Percentiles rank a stretch among this genome's conserved stretches.
Conservation (phyloP, 805 yeast species). For the Saturnispora diversa region DNA sequence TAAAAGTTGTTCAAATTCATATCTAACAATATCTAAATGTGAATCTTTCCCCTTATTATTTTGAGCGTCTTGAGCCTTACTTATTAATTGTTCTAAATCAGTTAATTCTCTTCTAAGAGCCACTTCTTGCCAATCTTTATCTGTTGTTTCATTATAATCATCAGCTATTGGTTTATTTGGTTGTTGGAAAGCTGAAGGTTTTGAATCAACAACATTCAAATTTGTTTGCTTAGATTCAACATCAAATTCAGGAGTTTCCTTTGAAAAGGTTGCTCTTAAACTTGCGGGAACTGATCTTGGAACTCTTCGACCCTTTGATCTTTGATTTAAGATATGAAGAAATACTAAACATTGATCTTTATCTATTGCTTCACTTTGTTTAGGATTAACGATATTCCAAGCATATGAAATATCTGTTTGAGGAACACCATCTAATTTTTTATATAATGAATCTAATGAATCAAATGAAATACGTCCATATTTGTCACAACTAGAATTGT, state of each 20-base stretch:
- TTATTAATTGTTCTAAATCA: slow-evolving; percentile 61
- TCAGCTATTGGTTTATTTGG: slow-evolving; percentile 38
- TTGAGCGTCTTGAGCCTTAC: slow-evolving; percentile 45
- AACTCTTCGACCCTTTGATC: slow-evolving; percentile 67
- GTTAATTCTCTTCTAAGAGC: slow-evolving; percentile 70
- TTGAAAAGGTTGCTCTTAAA: slow-evolving; percentile 82
- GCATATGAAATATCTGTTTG: slow-evolving; percentile 79
- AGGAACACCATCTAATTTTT: slow-evolving; percentile 65
- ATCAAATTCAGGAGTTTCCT: slow-evolving; percentile 71
- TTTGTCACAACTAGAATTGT: slow-evolving; percentile 63
- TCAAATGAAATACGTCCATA: slow-evolving; percentile 76
- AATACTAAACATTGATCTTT: slow-evolving; percentile 88
- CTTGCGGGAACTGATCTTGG: slow-evolving; percentile 95
- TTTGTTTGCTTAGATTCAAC: slow-evolving; percentile 48
- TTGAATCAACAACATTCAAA: slow-evolving; percentile 13
- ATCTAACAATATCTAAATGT: slow-evolving; percentile 30
- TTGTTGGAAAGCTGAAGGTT: slow-evolving; percentile 1
- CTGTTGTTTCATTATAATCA: slow-evolving; percentile 62
- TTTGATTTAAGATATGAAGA: slow-evolving; percentile 83
- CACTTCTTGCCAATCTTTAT: slow-evolving; percentile 92
- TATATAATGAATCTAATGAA: slow-evolving; percentile 59
- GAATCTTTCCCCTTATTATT: slow-evolving; percentile 28
- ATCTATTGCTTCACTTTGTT: slow-evolving; percentile 77
- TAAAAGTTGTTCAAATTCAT: slow-evolving; percentile 76
- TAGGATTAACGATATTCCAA: slow-evolving; percentile 94